Conservation (phyloP, 108 stramenopile species). For the Pseudonitzschia delicatissima region DNA sequence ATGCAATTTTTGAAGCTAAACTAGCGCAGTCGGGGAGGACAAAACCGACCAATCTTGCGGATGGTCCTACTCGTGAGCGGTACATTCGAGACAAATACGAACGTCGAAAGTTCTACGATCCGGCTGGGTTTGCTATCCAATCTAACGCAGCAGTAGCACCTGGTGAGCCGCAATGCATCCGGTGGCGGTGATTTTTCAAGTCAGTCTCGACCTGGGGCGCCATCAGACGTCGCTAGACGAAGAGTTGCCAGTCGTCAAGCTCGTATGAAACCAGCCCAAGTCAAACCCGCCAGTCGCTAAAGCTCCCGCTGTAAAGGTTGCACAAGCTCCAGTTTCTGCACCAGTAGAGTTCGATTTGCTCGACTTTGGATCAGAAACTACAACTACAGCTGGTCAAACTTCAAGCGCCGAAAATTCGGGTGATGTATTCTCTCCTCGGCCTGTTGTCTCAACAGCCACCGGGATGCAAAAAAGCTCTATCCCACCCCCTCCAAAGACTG, state of each 20-base stretch:
- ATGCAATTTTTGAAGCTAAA: constrained; percentile 80
- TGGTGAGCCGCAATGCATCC: constrained; percentile 7
- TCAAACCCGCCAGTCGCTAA: neutral
- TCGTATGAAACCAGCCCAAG: constrained; percentile 27
- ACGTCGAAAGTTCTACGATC: constrained; percentile 83
- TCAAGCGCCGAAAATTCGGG: neutral
- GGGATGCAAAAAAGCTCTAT: constrained; percentile 5
- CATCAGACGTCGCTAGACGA: constrained; percentile 74
- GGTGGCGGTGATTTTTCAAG: constrained; percentile 28
- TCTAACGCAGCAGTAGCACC: constrained; percentile 19
- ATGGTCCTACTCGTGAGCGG: constrained; percentile 75
- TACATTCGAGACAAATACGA: constrained; percentile 94
- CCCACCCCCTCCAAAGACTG: constrained; percentile 16
- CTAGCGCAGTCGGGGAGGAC: constrained; percentile 43
- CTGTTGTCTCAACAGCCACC: constrained; percentile 36
- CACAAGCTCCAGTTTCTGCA: constrained; percentile 29
- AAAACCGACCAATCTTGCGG: constrained; percentile 69
- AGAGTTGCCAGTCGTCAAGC: constrained; percentile 63
- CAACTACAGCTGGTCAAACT: constrained; percentile 7
- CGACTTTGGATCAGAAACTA: constrained; percentile 21
- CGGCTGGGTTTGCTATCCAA: constrained; percentile 33
- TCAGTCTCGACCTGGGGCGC: constrained; percentile 34
- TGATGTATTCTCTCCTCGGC: constrained; percentile 26
- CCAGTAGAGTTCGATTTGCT: constrained; percentile 36
- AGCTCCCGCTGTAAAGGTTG: constrained; percentile 2